Percentiles rank a stretch among this genome's conserved stretches.
These are phyloP conservation scores for Diaporthe helianthi DNA, from an alignment of 2,329 filamentous ascomycete genomes.

Conservation along the genomic window DNA sequence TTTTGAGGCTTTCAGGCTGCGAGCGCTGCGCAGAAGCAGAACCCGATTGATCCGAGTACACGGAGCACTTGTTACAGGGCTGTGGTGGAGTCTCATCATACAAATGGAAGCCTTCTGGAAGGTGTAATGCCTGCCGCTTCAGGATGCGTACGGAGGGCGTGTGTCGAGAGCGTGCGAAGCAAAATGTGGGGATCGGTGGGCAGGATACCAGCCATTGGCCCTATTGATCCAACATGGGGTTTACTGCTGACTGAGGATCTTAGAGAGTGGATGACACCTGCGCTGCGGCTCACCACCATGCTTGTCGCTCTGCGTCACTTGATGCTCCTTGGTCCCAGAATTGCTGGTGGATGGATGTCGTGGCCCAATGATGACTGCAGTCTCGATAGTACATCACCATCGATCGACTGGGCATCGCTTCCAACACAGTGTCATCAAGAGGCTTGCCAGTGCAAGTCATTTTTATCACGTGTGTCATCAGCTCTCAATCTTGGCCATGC, in stretches of 20 bases:
- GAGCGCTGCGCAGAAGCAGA: conserved; percentile 22
- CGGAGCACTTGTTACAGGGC: conserved; percentile 27
- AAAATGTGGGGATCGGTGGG: conserved; percentile 18
- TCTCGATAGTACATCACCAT: conserved; percentile 18
- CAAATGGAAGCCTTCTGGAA: conserved; percentile 35
- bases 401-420: conserved; percentile 24
- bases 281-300: conserved; percentile 18
- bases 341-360: conserved; percentile 24
- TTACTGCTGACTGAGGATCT: conserved; percentile 10
- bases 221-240: background rate
- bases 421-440: conserved; percentile 5
- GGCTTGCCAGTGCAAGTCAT: conserved; percentile 13
- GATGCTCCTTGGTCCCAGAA: conserved; percentile 19
- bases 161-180: conserved; percentile 18
- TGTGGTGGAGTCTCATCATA: conserved; percentile 30
- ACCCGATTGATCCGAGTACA: conserved; percentile 30
- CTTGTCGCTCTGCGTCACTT: conserved; percentile 20
- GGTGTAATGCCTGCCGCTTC: conserved; percentile 29
- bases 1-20: background rate
- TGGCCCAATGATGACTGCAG: conserved; percentile 34
- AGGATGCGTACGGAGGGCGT: conserved; percentile 26
- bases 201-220: conserved; percentile 21
- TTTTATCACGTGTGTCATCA: conserved; percentile 31
- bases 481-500: conserved; percentile 12
- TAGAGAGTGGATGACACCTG: conserved; percentile 2